Percentiles rank a stretch among this genome's conserved stretches.
These are phyloP conservation scores for Arabis hirsuta DNA, from an alignment of 345 rosid species.

Conservation along the genomic window DNA sequence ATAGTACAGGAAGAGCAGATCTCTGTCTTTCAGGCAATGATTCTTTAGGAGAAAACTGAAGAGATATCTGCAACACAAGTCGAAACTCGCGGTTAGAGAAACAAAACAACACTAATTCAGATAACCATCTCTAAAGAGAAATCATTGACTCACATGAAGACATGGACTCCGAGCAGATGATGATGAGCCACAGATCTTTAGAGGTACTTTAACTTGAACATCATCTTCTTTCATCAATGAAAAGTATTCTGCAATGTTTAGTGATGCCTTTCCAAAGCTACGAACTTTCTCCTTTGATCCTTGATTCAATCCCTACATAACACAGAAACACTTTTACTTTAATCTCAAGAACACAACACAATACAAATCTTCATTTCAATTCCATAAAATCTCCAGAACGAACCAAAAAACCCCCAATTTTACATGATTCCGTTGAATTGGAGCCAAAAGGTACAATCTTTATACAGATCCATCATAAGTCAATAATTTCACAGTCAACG, in stretches of 20 bases:
- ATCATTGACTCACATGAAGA: constrained; percentile 41
- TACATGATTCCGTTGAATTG: constrained; percentile 7
- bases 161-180: constrained; percentile 35
- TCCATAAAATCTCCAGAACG: neutral
- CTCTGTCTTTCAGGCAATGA: constrained; percentile 39
- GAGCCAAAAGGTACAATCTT: constrained; percentile 19
- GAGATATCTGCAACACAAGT: constrained; percentile 49
- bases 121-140: neutral
- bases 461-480: neutral
- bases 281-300: constrained; percentile 62
- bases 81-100: constrained; percentile 33
- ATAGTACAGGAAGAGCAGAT: constrained; percentile 50
- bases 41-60: constrained; percentile 47
- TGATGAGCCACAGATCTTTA: constrained; percentile 44
- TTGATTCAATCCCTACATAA: constrained; percentile 50
- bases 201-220: constrained; percentile 64
- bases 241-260: constrained; percentile 70
- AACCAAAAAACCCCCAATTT: constrained; percentile 16
- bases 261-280: constrained; percentile 57
- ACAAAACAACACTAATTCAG: constrained; percentile 1
- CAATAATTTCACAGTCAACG: too few species aligned
- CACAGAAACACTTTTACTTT: neutral
- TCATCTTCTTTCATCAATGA: constrained; percentile 62
- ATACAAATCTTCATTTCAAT: neutral
- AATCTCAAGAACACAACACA: neutral